phyloP scores from a whole-genome alignment of 345 rosid species.

The Syzygium jambos region DNA sequence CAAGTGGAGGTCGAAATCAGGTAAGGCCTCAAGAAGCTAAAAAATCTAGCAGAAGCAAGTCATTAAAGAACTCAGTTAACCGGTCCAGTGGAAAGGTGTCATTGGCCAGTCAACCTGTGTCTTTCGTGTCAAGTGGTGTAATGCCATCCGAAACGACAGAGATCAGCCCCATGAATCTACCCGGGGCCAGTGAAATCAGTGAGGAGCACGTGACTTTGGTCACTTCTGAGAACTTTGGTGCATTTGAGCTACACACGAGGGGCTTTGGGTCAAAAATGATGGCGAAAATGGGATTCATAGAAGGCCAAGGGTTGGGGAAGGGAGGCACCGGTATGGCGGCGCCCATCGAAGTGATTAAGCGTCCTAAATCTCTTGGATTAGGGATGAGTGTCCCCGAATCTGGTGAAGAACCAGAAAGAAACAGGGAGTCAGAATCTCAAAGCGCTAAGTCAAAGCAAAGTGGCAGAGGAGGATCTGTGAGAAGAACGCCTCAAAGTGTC shows the following conservation, averaged over 20 bases:
- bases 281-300: conserved; percentile 85
- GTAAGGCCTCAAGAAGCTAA: conserved; percentile 2
- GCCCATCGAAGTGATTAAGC: conserved; percentile 68
- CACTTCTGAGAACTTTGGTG: conserved; percentile 37
- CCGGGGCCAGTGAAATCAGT: conserved; percentile 16
- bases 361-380: conserved; percentile 70
- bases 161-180: conserved; percentile 8
- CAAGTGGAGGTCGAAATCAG: conserved; percentile 13
- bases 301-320: conserved; percentile 82
- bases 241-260: conserved; percentile 76
- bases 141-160: conserved; percentile 45
- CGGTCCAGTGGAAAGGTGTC: conserved; percentile 20
- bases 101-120: conserved; percentile 64
- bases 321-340: conserved; percentile 72
- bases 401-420: conserved; percentile 12
- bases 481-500: conserved; percentile 24
- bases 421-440: not conserved
- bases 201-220: conserved; percentile 15
- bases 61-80: conserved; percentile 14
- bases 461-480: conserved; percentile 4
- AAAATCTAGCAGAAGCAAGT: conserved; percentile 14
- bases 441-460: not conserved
- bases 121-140: conserved; percentile 67
- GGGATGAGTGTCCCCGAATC: conserved; percentile 41
- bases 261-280: conserved; percentile 63